phyloP scores from a whole-genome alignment of 75 land plant genomes.

The Cupressus sempervirens region DNA sequence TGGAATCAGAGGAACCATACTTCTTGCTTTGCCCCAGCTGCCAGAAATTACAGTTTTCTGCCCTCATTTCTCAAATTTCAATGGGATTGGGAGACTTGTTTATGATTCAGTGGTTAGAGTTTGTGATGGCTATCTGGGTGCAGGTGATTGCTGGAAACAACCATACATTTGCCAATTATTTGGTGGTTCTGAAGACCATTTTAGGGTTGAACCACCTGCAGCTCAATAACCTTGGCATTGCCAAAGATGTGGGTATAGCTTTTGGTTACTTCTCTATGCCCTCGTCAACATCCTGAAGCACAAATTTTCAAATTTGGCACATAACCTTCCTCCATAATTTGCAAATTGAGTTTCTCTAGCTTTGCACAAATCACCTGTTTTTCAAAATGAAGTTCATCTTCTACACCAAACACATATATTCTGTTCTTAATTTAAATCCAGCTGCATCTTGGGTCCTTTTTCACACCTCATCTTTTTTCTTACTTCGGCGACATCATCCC shows the following conservation, averaged over 20 bases:
- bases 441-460: slow-evolving; percentile 12
- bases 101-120: slow-evolving; percentile 74
- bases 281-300: background rate
- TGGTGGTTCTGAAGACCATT: slow-evolving; percentile 69
- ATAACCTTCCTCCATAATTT: slow-evolving; percentile 15
- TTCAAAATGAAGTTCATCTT: slow-evolving; percentile 14
- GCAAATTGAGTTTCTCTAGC: slow-evolving; percentile 13
- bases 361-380: slow-evolving; percentile 5
- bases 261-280: slow-evolving; percentile 40
- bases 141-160: slow-evolving; percentile 94
- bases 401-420: slow-evolving; percentile 8
- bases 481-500: slow-evolving; percentile 14
- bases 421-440: slow-evolving; percentile 16
- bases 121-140: slow-evolving; percentile 93
- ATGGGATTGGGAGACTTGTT: background rate
- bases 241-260: slow-evolving; percentile 92
- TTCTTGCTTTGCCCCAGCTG: too few species aligned
- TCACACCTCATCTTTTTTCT: slow-evolving; percentile 7
- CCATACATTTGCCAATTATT: slow-evolving; percentile 94
- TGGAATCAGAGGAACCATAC: too few species aligned
- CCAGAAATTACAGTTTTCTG: too few species aligned
- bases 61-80: background rate
- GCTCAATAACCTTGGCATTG: slow-evolving; percentile 83
- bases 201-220: slow-evolving; percentile 73
- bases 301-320: background rate